Evolutionary conservation across 805 yeast species (phyloP).

Genomic region (Wickerhamiella allomyrinae): DNA sequence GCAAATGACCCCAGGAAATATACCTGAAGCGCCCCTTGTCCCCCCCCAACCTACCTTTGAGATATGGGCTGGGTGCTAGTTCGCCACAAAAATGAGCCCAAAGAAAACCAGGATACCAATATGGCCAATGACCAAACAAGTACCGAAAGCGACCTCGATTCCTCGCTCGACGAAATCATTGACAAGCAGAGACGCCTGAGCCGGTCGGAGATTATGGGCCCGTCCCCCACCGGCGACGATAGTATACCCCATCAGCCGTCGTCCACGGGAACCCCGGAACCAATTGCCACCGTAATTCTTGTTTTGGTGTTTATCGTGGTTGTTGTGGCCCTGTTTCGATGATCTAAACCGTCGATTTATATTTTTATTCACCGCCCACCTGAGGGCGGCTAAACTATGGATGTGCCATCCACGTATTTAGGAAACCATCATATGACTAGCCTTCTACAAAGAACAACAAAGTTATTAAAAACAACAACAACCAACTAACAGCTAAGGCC

Average conservation of each 20-base stretch:
- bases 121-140: background rate
- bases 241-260: background rate
- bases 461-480: too few relatives aligned
- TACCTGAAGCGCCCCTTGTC: too few relatives aligned
- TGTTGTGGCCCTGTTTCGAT: background rate
- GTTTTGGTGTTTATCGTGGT: background rate
- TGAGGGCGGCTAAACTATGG: too few relatives aligned
- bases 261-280: background rate
- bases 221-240: too few relatives aligned
- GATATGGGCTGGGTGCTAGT: slow-evolving; percentile 3
- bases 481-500: slow-evolving; percentile 39
- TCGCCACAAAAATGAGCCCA: slow-evolving; percentile 1
- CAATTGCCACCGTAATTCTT: background rate
- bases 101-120: slow-evolving; percentile 3
- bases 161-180: slow-evolving; percentile 12
- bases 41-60: background rate
- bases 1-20: too few relatives aligned
- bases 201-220: slow-evolving; percentile 1
- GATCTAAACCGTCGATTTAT: too few relatives aligned
- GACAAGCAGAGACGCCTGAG: slow-evolving; percentile 15
- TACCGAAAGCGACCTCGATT: slow-evolving; percentile 11
- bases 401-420: too few relatives aligned
- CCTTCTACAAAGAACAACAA: too few relatives aligned
- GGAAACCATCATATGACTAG: too few relatives aligned
- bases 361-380: too few relatives aligned